Evolutionary conservation across 116 monocot genomes (phyloP).

Genomic region (Papilionanthe hybrid): DNA sequence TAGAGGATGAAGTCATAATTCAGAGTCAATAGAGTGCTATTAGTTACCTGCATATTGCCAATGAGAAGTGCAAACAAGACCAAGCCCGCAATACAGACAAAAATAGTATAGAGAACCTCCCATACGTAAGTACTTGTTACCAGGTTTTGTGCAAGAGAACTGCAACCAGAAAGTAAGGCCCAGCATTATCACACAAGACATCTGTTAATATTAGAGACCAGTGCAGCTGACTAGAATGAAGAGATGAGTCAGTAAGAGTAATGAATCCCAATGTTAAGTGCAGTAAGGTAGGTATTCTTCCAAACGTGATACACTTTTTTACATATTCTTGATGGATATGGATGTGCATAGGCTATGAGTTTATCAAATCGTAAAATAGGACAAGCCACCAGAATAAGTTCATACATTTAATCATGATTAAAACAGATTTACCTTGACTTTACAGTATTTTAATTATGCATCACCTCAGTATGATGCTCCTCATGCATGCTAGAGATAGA

Average conservation of each 20-base stretch:
- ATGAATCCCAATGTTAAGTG: no score
- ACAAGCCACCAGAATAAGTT: background rate
- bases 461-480: background rate
- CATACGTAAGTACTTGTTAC: conserved; percentile 63
- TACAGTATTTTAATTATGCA: background rate
- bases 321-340: no score
- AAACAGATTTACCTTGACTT: background rate
- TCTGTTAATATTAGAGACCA: background rate
- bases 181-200: background rate
- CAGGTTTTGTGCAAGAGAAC: conserved; percentile 95
- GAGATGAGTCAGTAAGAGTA: background rate
- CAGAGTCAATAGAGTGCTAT: background rate
- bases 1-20: background rate
- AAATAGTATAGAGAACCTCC: conserved; percentile 79
- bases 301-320: no score
- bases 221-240: background rate
- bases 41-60: conserved; percentile 95
- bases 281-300: no score
- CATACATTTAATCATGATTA: no score
- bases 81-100: conserved; percentile 68
- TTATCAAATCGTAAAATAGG: no score
- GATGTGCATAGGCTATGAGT: no score
- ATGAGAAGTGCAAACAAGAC: conserved; percentile 93
- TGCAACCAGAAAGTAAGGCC: conserved; percentile 26
- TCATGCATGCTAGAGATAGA: no score